Percentiles rank a stretch among this genome's conserved stretches.
phyloP scores from a whole-genome alignment of 2,329 filamentous ascomycete species.

The Pyricularia sp. region DNA sequence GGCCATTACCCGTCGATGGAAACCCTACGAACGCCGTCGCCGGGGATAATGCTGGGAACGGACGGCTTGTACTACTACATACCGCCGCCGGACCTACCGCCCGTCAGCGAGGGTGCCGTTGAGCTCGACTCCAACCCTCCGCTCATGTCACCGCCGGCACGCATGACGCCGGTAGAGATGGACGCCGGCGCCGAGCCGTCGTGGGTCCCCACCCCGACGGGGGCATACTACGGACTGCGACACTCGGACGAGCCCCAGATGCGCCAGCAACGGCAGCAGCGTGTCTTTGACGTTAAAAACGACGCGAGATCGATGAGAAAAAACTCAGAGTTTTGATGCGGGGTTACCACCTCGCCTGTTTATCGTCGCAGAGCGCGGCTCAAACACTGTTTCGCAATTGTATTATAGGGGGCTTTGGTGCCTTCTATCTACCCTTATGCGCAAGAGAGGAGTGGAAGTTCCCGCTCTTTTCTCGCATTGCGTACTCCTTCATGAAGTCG shows the following conservation, averaged over 20 bases:
- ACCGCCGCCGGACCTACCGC: neutral
- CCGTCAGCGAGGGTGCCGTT: neutral
- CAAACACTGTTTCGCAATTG: too few relatives aligned
- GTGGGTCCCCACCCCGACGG: neutral
- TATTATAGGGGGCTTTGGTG: too few relatives aligned
- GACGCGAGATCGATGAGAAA: neutral
- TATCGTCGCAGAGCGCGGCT: too few relatives aligned
- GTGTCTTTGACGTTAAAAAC: neutral
- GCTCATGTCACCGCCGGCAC: neutral
- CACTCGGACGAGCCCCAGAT: neutral
- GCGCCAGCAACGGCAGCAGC: neutral
- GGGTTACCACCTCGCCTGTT: too few relatives aligned
- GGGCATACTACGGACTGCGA: neutral
- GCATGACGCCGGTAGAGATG: conserved; percentile 1
- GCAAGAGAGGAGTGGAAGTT: too few relatives aligned
- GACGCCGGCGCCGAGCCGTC: neutral
- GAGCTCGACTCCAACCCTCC: neutral
- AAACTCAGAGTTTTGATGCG: too few relatives aligned
- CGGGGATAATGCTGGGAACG: neutral
- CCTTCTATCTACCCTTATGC: too few relatives aligned
- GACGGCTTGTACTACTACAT: conserved; percentile 1
- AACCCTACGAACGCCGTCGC: neutral
- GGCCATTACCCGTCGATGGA: neutral
- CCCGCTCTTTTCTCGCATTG: too few relatives aligned
- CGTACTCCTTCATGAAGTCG: too few relatives aligned